Base-by-base conservation (phyloP, 106 monocot species). In the Apostasia shenzhenica region DNA sequence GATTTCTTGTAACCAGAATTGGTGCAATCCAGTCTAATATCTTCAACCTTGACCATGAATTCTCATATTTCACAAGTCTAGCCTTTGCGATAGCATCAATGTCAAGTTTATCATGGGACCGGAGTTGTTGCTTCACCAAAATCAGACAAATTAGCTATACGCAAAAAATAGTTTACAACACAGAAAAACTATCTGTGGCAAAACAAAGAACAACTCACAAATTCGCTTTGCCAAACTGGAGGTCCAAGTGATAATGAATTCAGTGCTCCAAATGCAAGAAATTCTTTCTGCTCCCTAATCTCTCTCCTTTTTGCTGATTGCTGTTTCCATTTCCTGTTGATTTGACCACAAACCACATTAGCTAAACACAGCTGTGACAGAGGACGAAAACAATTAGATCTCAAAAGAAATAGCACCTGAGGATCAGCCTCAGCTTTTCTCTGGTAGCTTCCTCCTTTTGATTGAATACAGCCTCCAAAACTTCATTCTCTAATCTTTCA, bases 291-390 rank as follows among this genome's bases (percentile, higher is more conserved):
- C 69, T 88, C 85, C 43, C 86, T 77, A 26, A 58, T 81, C 57
- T 72, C 75, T 55, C 80, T 81, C 76, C 74, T 74, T 12, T 55
- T 70, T 44, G 72, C 72, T 57, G 95, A 70, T 55, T 62, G 72
- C 12, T 59, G 73, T 70, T 80, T 93, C 99, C 99, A 93, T 80
- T 78, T 99, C 76, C 99, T 99, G 68, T 47, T 11, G 43, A 62
- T 68, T 58, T 44, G 52, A 50, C 45, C 0, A 14, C 37, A 67
- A 60, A 54, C 43, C 48, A 69, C 52, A 61, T 6, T 9, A 66
- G 39, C 2, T 73, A 40, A 5, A 55, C 1, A 44, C 40, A 55
- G 3, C 45, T 41, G 37, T 48, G 54, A 48, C 26, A 69, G 8
- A 48, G 12, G 40, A 67, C 5, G 57, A 55, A 72, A 55, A 82